Percentiles rank a stretch among this genome's conserved stretches.
Evolutionary conservation across 2,329 filamentous ascomycete genomes (phyloP).

Genomic region (Microdochium bolleyi): DNA sequence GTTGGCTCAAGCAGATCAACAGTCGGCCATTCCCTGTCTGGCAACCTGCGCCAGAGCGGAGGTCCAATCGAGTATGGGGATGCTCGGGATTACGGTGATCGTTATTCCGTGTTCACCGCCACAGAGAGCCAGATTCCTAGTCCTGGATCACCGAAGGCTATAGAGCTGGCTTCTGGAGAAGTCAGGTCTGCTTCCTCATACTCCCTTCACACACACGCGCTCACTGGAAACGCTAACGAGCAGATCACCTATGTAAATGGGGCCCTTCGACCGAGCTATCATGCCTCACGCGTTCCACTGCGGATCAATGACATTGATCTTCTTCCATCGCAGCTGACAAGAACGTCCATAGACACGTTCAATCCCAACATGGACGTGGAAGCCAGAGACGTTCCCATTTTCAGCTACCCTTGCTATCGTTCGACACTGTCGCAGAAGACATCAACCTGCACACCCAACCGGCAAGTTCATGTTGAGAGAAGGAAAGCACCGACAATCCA

Average conservation of each 20-base stretch:
- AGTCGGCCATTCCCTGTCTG: conserved; percentile 1
- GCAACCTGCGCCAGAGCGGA: not conserved
- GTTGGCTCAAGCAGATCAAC: conserved; percentile 2
- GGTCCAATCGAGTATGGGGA: not conserved
- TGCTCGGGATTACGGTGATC: conserved; percentile 11
- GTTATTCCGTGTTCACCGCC: conserved; percentile 14
- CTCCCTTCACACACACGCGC: not conserved
- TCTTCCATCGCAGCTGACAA: conserved; percentile 19
- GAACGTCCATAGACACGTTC: conserved; percentile 21
- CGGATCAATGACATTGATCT: conserved; percentile 21
- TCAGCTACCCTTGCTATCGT: conserved; percentile 14
- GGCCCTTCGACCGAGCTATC: not conserved
- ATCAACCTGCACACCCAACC: conserved; percentile 14
- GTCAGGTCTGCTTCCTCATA: too few species aligned
- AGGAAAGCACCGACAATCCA: conserved; percentile 16
- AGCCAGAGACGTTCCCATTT: conserved; percentile 12
- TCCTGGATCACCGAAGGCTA: not conserved
- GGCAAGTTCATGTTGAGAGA: conserved; percentile 17
- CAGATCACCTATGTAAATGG: not conserved
- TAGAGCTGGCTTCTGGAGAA: not conserved
- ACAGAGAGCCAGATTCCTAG: conserved; percentile 8
- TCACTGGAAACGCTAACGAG: too few species aligned
- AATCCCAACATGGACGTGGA: conserved; percentile 19
- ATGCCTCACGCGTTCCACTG: not conserved
- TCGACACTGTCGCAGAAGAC: conserved; percentile 12